phyloP scores from a whole-genome alignment of 768 basidiomycete genomes.

The Steccherinum ochraceum region DNA sequence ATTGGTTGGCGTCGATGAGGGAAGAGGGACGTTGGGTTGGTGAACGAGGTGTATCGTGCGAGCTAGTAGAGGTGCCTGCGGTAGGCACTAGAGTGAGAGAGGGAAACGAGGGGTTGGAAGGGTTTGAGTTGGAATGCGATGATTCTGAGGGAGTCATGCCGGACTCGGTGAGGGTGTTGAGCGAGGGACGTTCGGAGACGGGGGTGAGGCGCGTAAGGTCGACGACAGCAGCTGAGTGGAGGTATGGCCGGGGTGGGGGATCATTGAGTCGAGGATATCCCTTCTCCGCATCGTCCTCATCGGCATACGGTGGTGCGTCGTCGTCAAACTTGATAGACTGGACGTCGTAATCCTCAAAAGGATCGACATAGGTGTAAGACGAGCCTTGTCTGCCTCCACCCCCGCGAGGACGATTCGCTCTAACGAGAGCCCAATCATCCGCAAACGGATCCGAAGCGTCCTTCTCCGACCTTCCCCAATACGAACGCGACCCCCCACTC shows the following conservation, averaged over 20 bases:
- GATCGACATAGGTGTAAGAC: slow-evolving; percentile 12
- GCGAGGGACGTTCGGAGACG: slow-evolving; percentile 17
- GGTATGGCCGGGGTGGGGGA: slow-evolving; percentile 19
- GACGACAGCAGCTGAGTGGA: slow-evolving; percentile 7
- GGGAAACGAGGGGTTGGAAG: no score
- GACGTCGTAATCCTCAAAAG: slow-evolving; percentile 21
- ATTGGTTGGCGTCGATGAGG: slow-evolving; percentile 33
- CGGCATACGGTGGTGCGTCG: slow-evolving; percentile 13
- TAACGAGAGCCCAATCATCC: slow-evolving; percentile 34
- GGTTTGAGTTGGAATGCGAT: slow-evolving; percentile 19
- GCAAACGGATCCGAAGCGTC: slow-evolving; percentile 38
- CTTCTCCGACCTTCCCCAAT: slow-evolving; percentile 38
- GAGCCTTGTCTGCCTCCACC: slow-evolving; percentile 16
- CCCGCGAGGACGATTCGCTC: slow-evolving; percentile 12
- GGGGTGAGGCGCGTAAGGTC: slow-evolving; percentile 20
- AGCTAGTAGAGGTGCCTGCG: slow-evolving; percentile 23
- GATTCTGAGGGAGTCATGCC: slow-evolving; percentile 16
- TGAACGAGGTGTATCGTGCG: slow-evolving; percentile 19
- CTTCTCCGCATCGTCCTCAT: slow-evolving; percentile 8
- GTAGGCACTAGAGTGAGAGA: neutral
- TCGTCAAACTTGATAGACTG: slow-evolving; percentile 16
- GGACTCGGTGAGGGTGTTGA: slow-evolving; percentile 18
- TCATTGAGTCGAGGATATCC: slow-evolving; percentile 14
- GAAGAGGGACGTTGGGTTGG: slow-evolving; percentile 31
- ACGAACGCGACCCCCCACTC: slow-evolving; percentile 36